Evolutionary conservation across 139 green algal species (phyloP).

Genomic region (Haematococcus sp.): DNA sequence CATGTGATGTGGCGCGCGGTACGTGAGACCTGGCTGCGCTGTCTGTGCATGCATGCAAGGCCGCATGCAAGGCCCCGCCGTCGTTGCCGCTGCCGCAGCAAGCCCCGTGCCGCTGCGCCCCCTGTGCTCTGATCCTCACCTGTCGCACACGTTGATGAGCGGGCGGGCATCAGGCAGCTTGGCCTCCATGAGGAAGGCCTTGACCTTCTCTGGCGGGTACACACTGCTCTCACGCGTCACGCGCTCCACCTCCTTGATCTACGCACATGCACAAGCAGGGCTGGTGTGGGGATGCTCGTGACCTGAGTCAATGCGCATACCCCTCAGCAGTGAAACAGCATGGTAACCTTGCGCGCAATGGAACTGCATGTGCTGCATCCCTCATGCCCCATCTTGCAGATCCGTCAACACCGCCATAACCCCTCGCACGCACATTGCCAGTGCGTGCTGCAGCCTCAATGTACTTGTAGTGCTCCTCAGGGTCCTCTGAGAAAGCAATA

Average conservation of each 20-base stretch:
- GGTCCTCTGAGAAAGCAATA: conserved; percentile 85
- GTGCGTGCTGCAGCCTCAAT: conserved; percentile 96
- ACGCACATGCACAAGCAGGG: neutral
- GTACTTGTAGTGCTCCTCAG: conserved; percentile 98
- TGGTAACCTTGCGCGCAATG: too few relatives aligned
- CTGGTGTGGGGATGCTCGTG: neutral
- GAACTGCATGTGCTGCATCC: too few relatives aligned
- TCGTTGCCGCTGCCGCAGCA: too few relatives aligned
- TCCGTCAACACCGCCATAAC: too few relatives aligned
- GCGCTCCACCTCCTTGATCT: conserved; percentile 92
- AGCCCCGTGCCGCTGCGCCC: too few relatives aligned
- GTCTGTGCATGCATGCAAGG: too few relatives aligned
- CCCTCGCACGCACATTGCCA: conserved; percentile 31
- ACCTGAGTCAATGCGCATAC: neutral
- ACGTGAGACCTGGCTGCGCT: too few relatives aligned
- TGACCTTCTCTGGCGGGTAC: conserved; percentile 87
- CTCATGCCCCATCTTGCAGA: neutral
- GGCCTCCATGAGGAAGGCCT: conserved; percentile 98
- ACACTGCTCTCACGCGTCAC: conserved; percentile 89
- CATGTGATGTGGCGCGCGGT: too few relatives aligned
- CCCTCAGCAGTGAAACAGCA: neutral
- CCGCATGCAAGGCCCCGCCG: too few relatives aligned
- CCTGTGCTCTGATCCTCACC: too few relatives aligned
- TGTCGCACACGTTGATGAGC: conserved; percentile 99
- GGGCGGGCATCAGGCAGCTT: conserved; percentile 96